Conservation (phyloP, 2,329 filamentous ascomycete species). For the Torrubiellomyces zombiae region DNA sequence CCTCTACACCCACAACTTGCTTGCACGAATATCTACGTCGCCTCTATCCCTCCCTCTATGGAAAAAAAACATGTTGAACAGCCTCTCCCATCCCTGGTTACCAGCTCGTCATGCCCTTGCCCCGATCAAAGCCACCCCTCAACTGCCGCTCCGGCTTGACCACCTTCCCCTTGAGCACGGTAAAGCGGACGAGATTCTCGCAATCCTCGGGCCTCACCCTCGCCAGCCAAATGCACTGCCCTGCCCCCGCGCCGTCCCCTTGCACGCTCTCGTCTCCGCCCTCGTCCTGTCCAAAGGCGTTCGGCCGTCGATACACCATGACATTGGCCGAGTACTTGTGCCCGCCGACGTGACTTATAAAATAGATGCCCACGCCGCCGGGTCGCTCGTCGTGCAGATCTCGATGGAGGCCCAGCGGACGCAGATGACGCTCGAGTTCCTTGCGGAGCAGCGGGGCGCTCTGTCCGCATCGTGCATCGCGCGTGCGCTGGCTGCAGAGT, state of each 20-base stretch:
- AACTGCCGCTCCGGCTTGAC: constrained; percentile 78
- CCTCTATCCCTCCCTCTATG: no score
- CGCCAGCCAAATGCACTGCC: constrained; percentile 86
- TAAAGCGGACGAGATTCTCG: constrained; percentile 80
- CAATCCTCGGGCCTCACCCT: constrained; percentile 75
- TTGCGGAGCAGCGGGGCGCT: constrained; percentile 76
- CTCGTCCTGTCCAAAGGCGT: constrained; percentile 38
- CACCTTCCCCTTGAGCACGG: constrained; percentile 82
- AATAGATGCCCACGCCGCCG: constrained; percentile 88
- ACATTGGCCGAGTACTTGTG: constrained; percentile 95
- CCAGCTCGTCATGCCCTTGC: constrained; percentile 74
- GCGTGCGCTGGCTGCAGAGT: constrained; percentile 86
- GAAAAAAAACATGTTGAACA: no score
- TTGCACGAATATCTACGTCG: no score
- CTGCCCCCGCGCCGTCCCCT: constrained; percentile 38
- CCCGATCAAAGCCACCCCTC: constrained; percentile 77
- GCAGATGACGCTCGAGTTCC: constrained; percentile 79
- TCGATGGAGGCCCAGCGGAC: constrained; percentile 67
- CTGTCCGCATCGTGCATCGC: constrained; percentile 87
- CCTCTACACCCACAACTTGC: constrained; percentile 1
- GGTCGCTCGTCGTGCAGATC: constrained; percentile 79
- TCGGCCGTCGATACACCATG: constrained; percentile 63
- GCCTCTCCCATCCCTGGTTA: constrained; percentile 19
- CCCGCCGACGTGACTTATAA: constrained; percentile 88
- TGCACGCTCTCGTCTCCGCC: constrained; percentile 10